A percentile compares a stretch with the other conserved stretches of the same genome.
Conservation (phyloP, 169 alveolate genomes). For the Plasmodium coatneyi region DNA sequence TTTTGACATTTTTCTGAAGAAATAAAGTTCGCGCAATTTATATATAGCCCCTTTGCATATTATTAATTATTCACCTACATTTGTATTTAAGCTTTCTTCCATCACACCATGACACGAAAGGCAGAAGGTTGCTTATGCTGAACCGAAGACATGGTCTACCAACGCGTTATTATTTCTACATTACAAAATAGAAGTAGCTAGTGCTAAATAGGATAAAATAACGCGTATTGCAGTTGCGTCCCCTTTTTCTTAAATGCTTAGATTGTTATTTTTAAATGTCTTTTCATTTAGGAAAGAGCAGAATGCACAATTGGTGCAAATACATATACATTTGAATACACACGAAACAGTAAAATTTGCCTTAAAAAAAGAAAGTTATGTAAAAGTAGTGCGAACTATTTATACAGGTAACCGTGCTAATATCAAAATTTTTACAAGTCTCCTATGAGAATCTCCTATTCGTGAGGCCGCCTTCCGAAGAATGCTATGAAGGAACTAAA, state of each 20-base stretch:
- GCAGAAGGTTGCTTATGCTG: neutral
- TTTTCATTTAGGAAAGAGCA: neutral
- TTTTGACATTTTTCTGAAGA: neutral
- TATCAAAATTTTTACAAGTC: neutral
- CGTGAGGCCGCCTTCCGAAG: neutral
- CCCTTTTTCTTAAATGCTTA: neutral
- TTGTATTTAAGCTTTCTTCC: neutral
- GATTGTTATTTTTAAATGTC: neutral
- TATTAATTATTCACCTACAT: neutral
- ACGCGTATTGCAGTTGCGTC: neutral
- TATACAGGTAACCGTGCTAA: neutral
- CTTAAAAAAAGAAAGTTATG: neutral
- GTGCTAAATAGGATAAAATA: neutral
- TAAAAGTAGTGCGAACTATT: neutral
- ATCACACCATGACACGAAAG: neutral
- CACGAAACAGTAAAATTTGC: neutral
- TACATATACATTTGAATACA: neutral
- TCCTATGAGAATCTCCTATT: neutral
- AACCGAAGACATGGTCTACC: neutral
- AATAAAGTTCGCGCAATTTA: neutral
- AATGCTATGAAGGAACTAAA: neutral
- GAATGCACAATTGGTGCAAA: neutral
- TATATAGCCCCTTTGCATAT: neutral
- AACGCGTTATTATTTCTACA: neutral
- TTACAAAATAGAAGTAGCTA: neutral